Conservation (phyloP, 1,284 basidiomycete species). For the Apiotrichum gracile region DNA sequence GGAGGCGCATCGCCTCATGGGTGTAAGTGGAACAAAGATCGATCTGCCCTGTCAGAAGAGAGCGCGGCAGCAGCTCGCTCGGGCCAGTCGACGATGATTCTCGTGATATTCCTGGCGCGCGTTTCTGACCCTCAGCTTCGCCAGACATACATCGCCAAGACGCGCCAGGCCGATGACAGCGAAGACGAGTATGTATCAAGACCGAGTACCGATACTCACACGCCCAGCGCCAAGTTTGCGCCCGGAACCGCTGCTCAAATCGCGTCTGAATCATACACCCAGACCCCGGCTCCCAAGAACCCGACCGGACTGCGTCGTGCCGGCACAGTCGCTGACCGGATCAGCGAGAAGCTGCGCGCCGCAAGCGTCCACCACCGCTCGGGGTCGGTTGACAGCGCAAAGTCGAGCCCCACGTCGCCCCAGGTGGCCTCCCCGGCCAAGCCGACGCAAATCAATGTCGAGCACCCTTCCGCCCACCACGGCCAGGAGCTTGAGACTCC, state of each 20-base stretch:
- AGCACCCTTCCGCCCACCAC: slow-evolving; percentile 1
- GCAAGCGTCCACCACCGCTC: slow-evolving; percentile 20
- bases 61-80: too few relatives aligned
- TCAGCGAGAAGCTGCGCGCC: slow-evolving; percentile 44
- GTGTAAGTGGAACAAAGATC: slow-evolving; percentile 44
- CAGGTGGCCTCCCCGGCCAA: background rate
- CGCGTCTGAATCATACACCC: slow-evolving; percentile 62
- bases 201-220: background rate
- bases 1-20: slow-evolving; percentile 34
- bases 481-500: slow-evolving; percentile 12
- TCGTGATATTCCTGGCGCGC: background rate
- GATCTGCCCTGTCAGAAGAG: slow-evolving; percentile 48
- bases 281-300: slow-evolving; percentile 58
- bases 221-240: slow-evolving; percentile 68
- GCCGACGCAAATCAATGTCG: slow-evolving; percentile 12
- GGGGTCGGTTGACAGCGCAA: slow-evolving; percentile 28
- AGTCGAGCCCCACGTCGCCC: background rate
- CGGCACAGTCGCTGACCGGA: slow-evolving; percentile 46
- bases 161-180: slow-evolving; percentile 73
- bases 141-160: slow-evolving; percentile 68
- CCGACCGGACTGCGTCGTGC: slow-evolving; percentile 21
- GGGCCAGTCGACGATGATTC: background rate
- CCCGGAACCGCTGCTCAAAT: slow-evolving; percentile 53
- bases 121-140: slow-evolving; percentile 53
- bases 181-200: slow-evolving; percentile 72